Evolutionary conservation across 192 early-diverging fungal genomes (phyloP), one percentile per base, ranked within the genome.

Genomic region (Diversispora eburnea): DNA sequence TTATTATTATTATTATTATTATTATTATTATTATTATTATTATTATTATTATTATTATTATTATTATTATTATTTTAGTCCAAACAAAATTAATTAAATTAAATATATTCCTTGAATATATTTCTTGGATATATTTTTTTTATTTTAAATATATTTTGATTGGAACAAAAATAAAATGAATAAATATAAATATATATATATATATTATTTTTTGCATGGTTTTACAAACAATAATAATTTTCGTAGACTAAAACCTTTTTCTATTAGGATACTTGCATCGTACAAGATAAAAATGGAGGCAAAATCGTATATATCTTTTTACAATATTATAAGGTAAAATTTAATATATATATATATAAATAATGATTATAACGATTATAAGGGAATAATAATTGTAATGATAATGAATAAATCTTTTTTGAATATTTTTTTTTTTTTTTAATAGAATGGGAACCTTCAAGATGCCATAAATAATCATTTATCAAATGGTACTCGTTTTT

Each of bases 291-390:
- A 56, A 80, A 86, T 74, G 73, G 78, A 3, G 77, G 74, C 42
- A 83, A 82, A 68, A 74, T 83, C 5, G 88, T 89, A 2, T 88
- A 88, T 60, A 93, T 93, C 64, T 88, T 91, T 72, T 80, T 93
- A 61, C 91, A 90, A 9, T 85, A 90, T 54, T 90, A 87, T 73
- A 83, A 86, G 72, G 82, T 83, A 33, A 33, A 33, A 2, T 33
- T 33, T 33, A 33, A 74, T 4, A 22, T 49, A 55, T 22, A 56
- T 25, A 67, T 56, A 47, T 20, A 41, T n/a, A 12, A 8, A 4
- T 63, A 33, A 6, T 59, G 5, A 42, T 13, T 71, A 55, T 58
- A 39, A n/a, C 2, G n/a, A 4, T 71, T 4, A 10, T 13, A 17
- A 54, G n/a, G n/a, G 12, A 58, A 58, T 22, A 58, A 20, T 4